These are phyloP conservation scores for Spongospora subterranea DNA, from an alignment of 208 protist genomes.

Conservation along the genomic window DNA sequence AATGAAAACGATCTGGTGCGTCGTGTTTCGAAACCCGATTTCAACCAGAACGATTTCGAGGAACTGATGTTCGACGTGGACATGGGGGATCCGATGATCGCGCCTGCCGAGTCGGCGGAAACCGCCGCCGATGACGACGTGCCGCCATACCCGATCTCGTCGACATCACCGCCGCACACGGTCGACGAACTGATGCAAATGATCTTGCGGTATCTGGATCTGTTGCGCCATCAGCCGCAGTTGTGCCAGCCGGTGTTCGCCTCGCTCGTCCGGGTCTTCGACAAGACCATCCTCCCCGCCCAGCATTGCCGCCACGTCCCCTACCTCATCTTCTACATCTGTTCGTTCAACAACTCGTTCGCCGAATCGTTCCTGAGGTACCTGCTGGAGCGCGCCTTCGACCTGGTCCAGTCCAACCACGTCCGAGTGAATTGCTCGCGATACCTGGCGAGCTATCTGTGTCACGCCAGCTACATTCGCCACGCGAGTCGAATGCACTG, in stretches of 20 bases:
- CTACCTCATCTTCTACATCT: conserved; percentile 18
- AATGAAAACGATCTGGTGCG: not conserved
- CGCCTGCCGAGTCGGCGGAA: not conserved
- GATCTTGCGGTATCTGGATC: not conserved
- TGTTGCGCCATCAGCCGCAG: not conserved
- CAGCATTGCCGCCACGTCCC: conserved; percentile 8
- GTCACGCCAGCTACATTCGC: not conserved
- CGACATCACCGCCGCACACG: not conserved
- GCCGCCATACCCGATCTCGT: not conserved
- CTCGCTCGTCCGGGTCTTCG: conserved; percentile 18
- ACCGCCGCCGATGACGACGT: not conserved
- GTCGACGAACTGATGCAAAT: not conserved
- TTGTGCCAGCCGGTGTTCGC: not conserved
- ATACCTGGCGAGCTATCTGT: conserved; percentile 9
- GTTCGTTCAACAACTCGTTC: conserved; percentile 11
- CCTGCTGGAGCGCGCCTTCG: conserved; percentile 33
- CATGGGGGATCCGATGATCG: too few relatives aligned
- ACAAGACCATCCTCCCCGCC: not conserved
- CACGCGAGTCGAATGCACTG: conserved; percentile 29
- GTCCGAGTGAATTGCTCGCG: conserved; percentile 1
- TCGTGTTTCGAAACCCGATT: not conserved
- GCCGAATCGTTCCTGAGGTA: conserved; percentile 3
- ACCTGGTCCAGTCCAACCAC: not conserved
- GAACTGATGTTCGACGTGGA: not conserved
- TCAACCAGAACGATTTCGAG: not conserved